A percentile compares a stretch with the other conserved stretches of the same genome.
Conservation (phyloP, 2,329 filamentous ascomycete species). For the Hypoxylon sp. region DNA sequence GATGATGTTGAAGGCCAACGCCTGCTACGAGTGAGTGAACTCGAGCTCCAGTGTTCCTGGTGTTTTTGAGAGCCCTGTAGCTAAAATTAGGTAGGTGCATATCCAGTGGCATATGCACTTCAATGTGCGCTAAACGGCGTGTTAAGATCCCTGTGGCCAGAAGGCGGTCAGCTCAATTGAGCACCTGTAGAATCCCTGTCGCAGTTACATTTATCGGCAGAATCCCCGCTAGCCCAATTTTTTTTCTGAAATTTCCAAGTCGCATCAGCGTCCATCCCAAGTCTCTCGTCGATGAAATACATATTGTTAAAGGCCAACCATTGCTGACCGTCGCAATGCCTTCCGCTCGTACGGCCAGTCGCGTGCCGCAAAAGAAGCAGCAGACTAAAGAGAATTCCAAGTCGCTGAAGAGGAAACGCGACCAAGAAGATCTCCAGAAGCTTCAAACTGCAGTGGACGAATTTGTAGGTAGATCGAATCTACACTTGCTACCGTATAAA, state of each 20-base stretch:
- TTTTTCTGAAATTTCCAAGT: constrained; percentile 28
- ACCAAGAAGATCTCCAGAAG: constrained; percentile 51
- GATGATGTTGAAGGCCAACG: no score
- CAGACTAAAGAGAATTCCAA: constrained; percentile 44
- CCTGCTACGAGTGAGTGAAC: no score
- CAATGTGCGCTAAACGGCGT: no score
- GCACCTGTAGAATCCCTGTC: no score
- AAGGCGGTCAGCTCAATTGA: constrained; percentile 42
- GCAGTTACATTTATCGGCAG: constrained; percentile 33
- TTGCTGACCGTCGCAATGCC: constrained; percentile 37
- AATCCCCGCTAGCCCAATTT: constrained; percentile 39
- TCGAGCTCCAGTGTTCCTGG: no score
- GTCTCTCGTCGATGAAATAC: no score
- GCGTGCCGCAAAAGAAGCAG: constrained; percentile 40
- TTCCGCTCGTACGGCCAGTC: constrained; percentile 35
- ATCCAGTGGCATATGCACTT: no score
- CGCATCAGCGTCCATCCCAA: no score
- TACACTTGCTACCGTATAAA: neutral
- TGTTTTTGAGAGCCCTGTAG: no score
- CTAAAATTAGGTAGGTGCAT: no score
- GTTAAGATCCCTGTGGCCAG: neutral
- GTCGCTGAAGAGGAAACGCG: constrained; percentile 53
- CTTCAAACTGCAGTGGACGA: constrained; percentile 52
- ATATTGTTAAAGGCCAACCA: neutral
- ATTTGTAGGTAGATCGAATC: constrained; percentile 47